Base-by-base conservation (phyloP, 306 rosid species). In the Sindora glabra region DNA sequence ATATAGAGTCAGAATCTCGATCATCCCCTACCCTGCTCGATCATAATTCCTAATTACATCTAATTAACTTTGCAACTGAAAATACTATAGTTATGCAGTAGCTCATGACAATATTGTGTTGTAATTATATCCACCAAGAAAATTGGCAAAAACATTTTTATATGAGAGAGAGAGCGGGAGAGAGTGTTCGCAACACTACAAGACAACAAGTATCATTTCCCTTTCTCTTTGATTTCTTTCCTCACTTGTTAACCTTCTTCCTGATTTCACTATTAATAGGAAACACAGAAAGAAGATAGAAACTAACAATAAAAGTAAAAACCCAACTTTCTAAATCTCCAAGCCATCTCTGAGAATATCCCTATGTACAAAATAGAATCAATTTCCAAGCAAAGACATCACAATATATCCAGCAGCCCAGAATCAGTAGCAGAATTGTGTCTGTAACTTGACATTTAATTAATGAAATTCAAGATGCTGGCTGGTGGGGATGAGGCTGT, bases 341-440 rank as follows among this genome's bases (percentile, higher is more conserved):
- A 23, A 65, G 23, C 39, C 67, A 25, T 48, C 17, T 33, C 68
- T 37, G 25, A 52, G 2, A 68, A 39, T 42, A 36, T 44, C 15
- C 59, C 62, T 78, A 74, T 79, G 27, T 79, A 78, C 83, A 79
- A 44, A 65, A 73, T n/a, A n/a, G n/a, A n/a, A n/a, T 47, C 42
- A 68, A 63, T 56, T 27, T 58, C 45, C 68, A 51, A 67, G n/a
- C 18, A 51, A 32, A 14, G 9, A 47, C 36, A 32, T 10, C 41
- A 32, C 29, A 15, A 15, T 14, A 10, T 2, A 58, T 53, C 39
- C 47, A 22, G 57, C 57, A 56, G 41, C 41, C 26, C 41, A 41
- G 13, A 39, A 39, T 14, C n/a, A 17, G 6, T 19, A 7, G 18
- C 10, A 7, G 36, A n/a, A n/a, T n/a, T n/a, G n/a, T 48, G 32